Evolutionary conservation across 768 basidiomycete species (phyloP), one percentile per base, ranked within the genome.

Genomic region (Suillus variegatus): DNA sequence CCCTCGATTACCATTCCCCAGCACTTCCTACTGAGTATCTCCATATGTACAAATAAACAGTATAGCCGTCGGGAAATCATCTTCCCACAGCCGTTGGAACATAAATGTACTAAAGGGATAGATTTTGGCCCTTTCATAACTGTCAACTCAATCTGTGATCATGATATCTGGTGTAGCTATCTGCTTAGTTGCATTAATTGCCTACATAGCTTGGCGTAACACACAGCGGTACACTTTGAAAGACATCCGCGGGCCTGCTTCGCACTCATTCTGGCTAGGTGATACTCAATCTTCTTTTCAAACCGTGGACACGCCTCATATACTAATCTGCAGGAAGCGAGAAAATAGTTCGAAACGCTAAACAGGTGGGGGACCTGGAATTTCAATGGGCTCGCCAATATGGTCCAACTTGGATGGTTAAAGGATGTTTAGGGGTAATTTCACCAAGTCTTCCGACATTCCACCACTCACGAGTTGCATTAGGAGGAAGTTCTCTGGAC

Each of bases 301-400:
- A 52, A 38, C 14, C 16, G 35, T 38, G 16, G n/a, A 12, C 10
- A 44, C 14, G 16, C n/a, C 20, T 55, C 36, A 46, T 9, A 38
- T 22, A 54, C 58, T n/a, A n/a, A 13, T 43, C 9, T 60, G 20
- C 28, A 76, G 77, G 77, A 22, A 69, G 69, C 57, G 71, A 75
- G 13, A 64, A 64, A 36, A 66, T 69, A 5, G 16, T 74, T 60
- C 66, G 64, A 35, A 58, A 65, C 28, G 69, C 76, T 28, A 62
- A 68, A 28, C 68, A 77, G 47, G 71, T 75, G 7, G 76, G 77
- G 43, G 77, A 78, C 51, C 55, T 73, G 7, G 74, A 75, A 25
- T 74, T 74, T 61, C 38, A 63, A 22, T 77, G 74, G 74, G 66
- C 67, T 52, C 66, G 67, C 13, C 67, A 70, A 60, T 78, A 73